Evolutionary conservation across 2,329 filamentous ascomycete genomes (phyloP), one percentile per base, ranked within the genome.

Genomic region (Apiospora hydei): DNA sequence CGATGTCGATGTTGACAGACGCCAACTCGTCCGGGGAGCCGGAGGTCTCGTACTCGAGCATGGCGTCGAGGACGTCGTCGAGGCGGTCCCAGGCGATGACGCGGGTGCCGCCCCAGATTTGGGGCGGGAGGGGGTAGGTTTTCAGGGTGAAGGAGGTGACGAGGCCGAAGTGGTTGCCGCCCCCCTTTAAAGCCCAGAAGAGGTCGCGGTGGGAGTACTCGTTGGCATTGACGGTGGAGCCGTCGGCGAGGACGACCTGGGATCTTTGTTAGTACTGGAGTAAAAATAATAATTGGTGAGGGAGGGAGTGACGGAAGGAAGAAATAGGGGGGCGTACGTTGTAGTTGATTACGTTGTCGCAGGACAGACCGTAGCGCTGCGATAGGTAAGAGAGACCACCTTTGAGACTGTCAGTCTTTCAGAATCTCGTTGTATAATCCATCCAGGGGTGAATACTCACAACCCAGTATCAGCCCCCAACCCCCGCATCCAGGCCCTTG

Each of bases 161-260:
- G 21, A 69, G 51, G 34, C 67, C 70, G 34, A 75, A 75, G 21
- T 44, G 41, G 43, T 73, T 74, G n/a, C 74, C 70, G 7, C 72
- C 71, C 3, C 70, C 70, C 13, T 68, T 53, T 6, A 71, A 18
- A 38, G 41, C 70, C 70, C 70, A 71, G 46, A 68, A 66, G 10
- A 72, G 67, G 49, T 72, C 71, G 7, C 24, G 4, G 26, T 72
- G 53, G 53, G 51, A 70, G 4, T 30, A 64, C 14, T 61, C 53
- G 24, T 72, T 70, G 16, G 69, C 71, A 26, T 49, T 43, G 51
- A 72, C 46, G 13, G 46, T 49, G n/a, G 68, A 26, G 3, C 49
- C 49, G 5, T 53, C 49, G 3, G 49, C 49, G 24, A 53, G 49
- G 24, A 53, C 49, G 13, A 53, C 49, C 49, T 53, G n/a, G n/a